Evolutionary conservation across 2,329 filamentous ascomycete species (phyloP).

Genomic region (Xylariales sp.): DNA sequence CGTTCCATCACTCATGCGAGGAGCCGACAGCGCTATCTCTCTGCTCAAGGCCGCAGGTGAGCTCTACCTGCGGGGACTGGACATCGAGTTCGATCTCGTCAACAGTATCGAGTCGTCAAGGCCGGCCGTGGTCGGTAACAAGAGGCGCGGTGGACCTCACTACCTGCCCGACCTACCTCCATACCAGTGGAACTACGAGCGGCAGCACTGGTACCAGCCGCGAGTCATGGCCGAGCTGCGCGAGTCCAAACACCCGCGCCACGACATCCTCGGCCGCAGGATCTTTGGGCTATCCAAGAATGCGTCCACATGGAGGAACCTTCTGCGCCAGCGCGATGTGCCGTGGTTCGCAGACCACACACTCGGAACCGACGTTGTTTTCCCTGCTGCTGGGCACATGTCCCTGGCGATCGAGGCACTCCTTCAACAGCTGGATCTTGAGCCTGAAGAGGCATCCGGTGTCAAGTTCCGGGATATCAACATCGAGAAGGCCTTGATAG

Average conservation of each 20-base stretch:
- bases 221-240: constrained; percentile 21
- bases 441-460: constrained; percentile 7
- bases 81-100: constrained; percentile 17
- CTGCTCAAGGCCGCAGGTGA: constrained; percentile 18
- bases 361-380: constrained; percentile 26
- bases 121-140: background rate
- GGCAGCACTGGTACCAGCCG: constrained; percentile 17
- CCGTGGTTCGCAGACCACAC: constrained; percentile 34
- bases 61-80: constrained; percentile 17
- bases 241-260: constrained; percentile 13
- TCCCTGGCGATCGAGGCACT: constrained; percentile 33
- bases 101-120: constrained; percentile 7
- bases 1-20: constrained; percentile 15
- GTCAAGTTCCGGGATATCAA: constrained; percentile 16
- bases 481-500: constrained; percentile 19
- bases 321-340: constrained; percentile 27
- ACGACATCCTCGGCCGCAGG: constrained; percentile 20
- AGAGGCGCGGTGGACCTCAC: background rate
- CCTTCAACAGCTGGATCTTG: constrained; percentile 16
- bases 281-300: background rate
- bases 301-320: constrained; percentile 17
- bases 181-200: constrained; percentile 25
- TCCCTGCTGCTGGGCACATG: constrained; percentile 32
- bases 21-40: constrained; percentile 13
- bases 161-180: constrained; percentile 23